Percentiles rank a stretch among this genome's conserved stretches.
phyloP scores from a whole-genome alignment of 352 stramenopile genomes.

The Pythium folliculosum region DNA sequence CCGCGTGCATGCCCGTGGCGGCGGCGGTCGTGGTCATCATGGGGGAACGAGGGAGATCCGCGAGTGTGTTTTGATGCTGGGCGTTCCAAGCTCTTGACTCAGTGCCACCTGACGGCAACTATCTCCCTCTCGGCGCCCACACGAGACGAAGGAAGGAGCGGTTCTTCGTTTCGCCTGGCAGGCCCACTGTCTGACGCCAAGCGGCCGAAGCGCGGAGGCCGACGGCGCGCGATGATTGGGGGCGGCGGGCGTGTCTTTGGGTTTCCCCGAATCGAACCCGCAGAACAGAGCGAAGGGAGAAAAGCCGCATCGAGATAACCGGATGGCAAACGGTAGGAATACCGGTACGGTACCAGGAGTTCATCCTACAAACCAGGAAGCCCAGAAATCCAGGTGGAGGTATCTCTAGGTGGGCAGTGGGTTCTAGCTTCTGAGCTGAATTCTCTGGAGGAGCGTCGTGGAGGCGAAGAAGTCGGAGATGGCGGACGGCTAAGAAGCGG shows the following conservation, averaged over 20 bases:
- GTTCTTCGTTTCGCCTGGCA: not conserved
- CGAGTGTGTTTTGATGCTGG: too few relatives aligned
- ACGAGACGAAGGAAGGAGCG: too few relatives aligned
- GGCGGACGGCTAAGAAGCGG: not conserved
- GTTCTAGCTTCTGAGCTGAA: too few relatives aligned
- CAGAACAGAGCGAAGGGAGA: not conserved
- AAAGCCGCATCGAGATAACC: not conserved
- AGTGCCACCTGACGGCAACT: too few relatives aligned
- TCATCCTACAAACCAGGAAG: not conserved
- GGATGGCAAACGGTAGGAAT: not conserved
- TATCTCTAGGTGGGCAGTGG: not conserved
- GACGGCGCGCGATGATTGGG: conserved; percentile 6
- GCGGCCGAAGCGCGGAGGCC: not conserved
- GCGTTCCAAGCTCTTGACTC: too few relatives aligned
- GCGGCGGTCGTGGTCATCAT: conserved; percentile 21
- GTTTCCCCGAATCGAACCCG: not conserved
- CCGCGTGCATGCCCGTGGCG: conserved; percentile 18
- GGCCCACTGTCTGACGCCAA: conserved; percentile 19
- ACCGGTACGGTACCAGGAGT: not conserved
- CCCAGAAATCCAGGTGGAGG: not conserved
- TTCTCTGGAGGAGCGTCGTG: too few relatives aligned
- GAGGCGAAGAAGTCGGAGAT: not conserved
- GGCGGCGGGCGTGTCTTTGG: conserved; percentile 6
- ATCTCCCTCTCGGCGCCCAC: too few relatives aligned
- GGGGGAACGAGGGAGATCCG: not conserved